phyloP scores from a whole-genome alignment of 1,139 yeast genomes.

The Yamadazyma atmosphaerica region DNA sequence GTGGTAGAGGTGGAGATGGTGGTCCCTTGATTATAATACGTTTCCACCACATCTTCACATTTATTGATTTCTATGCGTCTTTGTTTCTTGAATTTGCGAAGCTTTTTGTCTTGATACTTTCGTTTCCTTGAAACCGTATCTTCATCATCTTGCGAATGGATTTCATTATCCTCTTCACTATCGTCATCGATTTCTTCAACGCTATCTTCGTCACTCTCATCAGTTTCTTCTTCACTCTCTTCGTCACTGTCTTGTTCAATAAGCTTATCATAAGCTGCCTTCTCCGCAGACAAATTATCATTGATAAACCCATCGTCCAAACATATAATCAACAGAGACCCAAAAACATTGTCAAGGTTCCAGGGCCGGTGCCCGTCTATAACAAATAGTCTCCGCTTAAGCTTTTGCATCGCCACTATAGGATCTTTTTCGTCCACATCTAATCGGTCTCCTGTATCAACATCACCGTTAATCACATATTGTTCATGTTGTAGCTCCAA shows the following conservation, averaged over 20 bases:
- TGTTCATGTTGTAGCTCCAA: slow-evolving; percentile 64
- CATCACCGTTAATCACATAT: slow-evolving; percentile 20
- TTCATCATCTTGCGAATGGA: slow-evolving; percentile 35
- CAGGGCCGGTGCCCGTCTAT: slow-evolving; percentile 95
- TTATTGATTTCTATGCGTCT: slow-evolving; percentile 28
- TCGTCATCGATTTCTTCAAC: slow-evolving; percentile 26
- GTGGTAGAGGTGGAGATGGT: slow-evolving; percentile 75
- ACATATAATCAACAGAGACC: slow-evolving; percentile 76
- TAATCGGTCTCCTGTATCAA: slow-evolving; percentile 4
- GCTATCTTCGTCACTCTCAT: slow-evolving; percentile 23
- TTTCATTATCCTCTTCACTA: slow-evolving; percentile 24
- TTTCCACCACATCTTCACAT: slow-evolving; percentile 66
- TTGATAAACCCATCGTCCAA: slow-evolving; percentile 84
- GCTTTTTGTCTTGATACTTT: slow-evolving; percentile 27
- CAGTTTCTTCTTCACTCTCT: slow-evolving; percentile 21
- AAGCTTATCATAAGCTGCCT: slow-evolving; percentile 54
- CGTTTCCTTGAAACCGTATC: slow-evolving; percentile 31
- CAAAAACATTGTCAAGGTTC: slow-evolving; percentile 91
- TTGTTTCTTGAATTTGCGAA: slow-evolving; percentile 32
- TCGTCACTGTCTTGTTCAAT: slow-evolving; percentile 32
- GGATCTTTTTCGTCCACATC: slow-evolving; percentile 10
- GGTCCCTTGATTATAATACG: slow-evolving; percentile 82
- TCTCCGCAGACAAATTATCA: slow-evolving; percentile 51
- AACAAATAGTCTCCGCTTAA: slow-evolving; percentile 56
- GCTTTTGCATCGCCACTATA: slow-evolving; percentile 9